These are phyloP conservation scores for Torulaspora delbrueckii DNA, from an alignment of 805 yeast genomes.

Conservation along the genomic window DNA sequence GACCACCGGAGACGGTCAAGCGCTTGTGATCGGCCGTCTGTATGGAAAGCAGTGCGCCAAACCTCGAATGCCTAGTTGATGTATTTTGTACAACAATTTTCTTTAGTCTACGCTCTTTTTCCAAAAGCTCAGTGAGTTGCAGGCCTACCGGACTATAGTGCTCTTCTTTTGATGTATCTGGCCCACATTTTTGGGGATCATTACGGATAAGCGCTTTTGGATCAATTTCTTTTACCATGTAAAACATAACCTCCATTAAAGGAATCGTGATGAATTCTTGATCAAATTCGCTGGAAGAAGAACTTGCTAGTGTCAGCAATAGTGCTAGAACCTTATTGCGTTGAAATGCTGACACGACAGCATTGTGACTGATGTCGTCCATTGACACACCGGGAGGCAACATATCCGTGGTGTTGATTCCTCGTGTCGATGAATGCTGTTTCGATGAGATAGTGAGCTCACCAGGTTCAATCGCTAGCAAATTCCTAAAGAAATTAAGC, in stretches of 20 bases:
- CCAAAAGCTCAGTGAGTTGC: conserved; percentile 48
- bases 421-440: conserved; percentile 32
- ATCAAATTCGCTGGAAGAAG: conserved; percentile 60
- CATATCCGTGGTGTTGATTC: conserved; percentile 26
- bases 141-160: conserved; percentile 34
- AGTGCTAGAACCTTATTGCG: conserved; percentile 69
- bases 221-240: conserved; percentile 54
- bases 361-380: conserved; percentile 65
- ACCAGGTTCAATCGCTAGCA: conserved; percentile 73
- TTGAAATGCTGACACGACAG: conserved; percentile 55
- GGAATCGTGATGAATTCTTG: conserved; percentile 54
- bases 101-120: conserved; percentile 54
- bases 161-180: background rate
- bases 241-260: conserved; percentile 64
- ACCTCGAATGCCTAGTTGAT: conserved; percentile 79
- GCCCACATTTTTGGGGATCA: background rate
- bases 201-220: conserved; percentile 23
- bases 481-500: conserved; percentile 67
- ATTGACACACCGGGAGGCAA: conserved; percentile 53
- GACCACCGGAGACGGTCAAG: conserved; percentile 67
- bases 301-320: conserved; percentile 63
- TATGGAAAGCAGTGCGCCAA: conserved; percentile 79
- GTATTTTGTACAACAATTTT: conserved; percentile 45
- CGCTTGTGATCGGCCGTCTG: conserved; percentile 55
- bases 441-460: conserved; percentile 46